phyloP scores from a whole-genome alignment of 2,329 filamentous ascomycete genomes.

The Aspergillus intermedius region DNA sequence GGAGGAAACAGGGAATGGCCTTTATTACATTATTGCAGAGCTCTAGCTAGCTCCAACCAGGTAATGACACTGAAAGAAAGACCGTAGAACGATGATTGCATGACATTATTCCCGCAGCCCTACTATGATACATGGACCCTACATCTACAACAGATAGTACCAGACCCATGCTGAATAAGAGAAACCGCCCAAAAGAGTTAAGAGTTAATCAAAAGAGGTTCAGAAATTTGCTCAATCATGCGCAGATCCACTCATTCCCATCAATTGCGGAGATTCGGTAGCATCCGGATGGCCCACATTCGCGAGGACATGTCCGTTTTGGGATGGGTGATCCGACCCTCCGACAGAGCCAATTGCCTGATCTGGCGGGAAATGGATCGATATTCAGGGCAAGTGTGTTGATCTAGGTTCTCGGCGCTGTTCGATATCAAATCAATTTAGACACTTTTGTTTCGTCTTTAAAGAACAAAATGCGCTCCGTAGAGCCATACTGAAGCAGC shows the following conservation, averaged over 20 bases:
- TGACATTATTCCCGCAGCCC: background rate
- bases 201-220: conserved; percentile 3
- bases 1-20: background rate
- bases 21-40: background rate
- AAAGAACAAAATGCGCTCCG: too few species aligned
- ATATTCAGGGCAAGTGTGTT: too few species aligned
- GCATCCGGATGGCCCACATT: background rate
- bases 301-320: too few species aligned
- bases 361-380: too few species aligned
- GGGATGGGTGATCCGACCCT: too few species aligned
- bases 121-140: background rate
- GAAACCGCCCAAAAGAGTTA: background rate
- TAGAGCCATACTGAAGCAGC: too few species aligned
- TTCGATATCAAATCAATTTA: background rate
- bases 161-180: too few species aligned
- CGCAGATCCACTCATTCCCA: conserved; percentile 10
- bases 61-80: too few species aligned
- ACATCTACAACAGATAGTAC: background rate
- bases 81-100: too few species aligned
- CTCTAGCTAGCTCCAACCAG: too few species aligned
- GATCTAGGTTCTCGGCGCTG: too few species aligned
- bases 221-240: conserved; percentile 27
- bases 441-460: background rate
- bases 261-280: background rate
- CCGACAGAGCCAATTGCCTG: too few species aligned